Base-by-base conservation (phyloP, 2,329 filamentous ascomycete species). In the Exophiala bonariae region DNA sequence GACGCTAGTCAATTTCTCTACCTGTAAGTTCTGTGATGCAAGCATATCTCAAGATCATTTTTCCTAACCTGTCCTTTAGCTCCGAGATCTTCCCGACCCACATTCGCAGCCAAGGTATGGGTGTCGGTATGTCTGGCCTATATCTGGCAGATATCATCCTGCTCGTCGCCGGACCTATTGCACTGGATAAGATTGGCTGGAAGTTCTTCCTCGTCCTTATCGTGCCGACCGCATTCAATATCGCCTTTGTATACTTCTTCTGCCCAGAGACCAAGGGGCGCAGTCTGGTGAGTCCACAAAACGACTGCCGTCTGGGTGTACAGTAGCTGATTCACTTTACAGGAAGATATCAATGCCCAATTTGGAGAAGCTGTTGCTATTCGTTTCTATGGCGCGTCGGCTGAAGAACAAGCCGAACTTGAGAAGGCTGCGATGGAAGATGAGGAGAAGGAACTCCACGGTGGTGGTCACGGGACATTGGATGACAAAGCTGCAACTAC, bases 1-100 rank as follows among this genome's bases (percentile, higher is more conserved):
- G 73, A 76, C 48, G 73, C 73, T 2, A 73, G 67, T 13, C 72
- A 74, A 59, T 76, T 74, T 47, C 61, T 73, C 17, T 74, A 73
- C 44, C 64, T 72, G 22, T 66, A 67, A 7, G 71, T 73, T 55
- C 72, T 71, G 13, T 72, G 68, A 53, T 69, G 66, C 3, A 71
- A 59, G 17, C 61, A 11, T 11, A 30, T 23, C 18, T 8, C 4
- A 18, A 30, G n/a, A 65, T 44, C 50, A 67, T n/a, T 61, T 66
- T 4, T 26, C 17, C 32, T 20, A n/a, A 13, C 17, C 20, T 22
- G 11, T 43, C 32, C 10, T 4, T 17, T 22, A 71, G 44, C 53
- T 46, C 44, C 23, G 55, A 57, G 39, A 57, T 57, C 40, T 57
- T 55, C 30, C 55, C 55, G 4, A 57, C 52, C 4, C 46, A 52